These are phyloP conservation scores for Annulohypoxylon truncatum DNA, from an alignment of 2,329 filamentous ascomycete species.

Conservation along the genomic window DNA sequence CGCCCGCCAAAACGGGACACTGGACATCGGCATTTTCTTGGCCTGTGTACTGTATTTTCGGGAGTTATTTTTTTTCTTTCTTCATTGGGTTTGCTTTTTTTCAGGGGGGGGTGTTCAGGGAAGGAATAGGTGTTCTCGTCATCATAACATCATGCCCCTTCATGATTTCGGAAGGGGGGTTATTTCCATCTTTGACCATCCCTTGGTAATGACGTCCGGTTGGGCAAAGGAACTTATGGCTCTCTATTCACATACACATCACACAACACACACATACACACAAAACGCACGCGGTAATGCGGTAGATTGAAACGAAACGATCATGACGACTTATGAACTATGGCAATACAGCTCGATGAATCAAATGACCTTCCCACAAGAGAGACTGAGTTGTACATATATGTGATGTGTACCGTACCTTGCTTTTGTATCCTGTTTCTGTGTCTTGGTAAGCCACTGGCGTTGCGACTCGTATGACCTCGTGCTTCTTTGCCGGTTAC, in stretches of 20 bases:
- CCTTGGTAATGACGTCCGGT: slow-evolving; percentile 41
- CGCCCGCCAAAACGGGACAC: neutral
- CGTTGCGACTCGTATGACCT: slow-evolving; percentile 19
- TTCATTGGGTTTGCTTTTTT: slow-evolving; percentile 23
- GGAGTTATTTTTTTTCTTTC: slow-evolving; percentile 16
- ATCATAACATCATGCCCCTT: slow-evolving; percentile 25
- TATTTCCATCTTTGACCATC: slow-evolving; percentile 39
- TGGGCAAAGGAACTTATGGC: slow-evolving; percentile 32
- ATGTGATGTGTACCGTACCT: slow-evolving; percentile 7
- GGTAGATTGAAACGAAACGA: slow-evolving; percentile 42
- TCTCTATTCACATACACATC: neutral
- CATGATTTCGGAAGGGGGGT: slow-evolving; percentile 26
- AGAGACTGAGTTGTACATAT: slow-evolving; percentile 7
- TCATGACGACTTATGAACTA: slow-evolving; percentile 47
- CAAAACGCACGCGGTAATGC: slow-evolving; percentile 27
- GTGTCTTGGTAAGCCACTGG: slow-evolving; percentile 5
- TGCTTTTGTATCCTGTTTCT: neutral
- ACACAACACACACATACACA: slow-evolving; percentile 17
- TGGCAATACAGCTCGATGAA: slow-evolving; percentile 48
- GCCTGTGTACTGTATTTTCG: slow-evolving; percentile 32
- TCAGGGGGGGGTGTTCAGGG: slow-evolving; percentile 16
- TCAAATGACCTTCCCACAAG: slow-evolving; percentile 40
- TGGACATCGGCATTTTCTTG: slow-evolving; percentile 32
- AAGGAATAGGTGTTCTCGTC: slow-evolving; percentile 24
- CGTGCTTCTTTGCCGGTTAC: slow-evolving; percentile 32